Base-by-base conservation (phyloP, 1,139 yeast genomes). In the Diutina ranongensis region DNA sequence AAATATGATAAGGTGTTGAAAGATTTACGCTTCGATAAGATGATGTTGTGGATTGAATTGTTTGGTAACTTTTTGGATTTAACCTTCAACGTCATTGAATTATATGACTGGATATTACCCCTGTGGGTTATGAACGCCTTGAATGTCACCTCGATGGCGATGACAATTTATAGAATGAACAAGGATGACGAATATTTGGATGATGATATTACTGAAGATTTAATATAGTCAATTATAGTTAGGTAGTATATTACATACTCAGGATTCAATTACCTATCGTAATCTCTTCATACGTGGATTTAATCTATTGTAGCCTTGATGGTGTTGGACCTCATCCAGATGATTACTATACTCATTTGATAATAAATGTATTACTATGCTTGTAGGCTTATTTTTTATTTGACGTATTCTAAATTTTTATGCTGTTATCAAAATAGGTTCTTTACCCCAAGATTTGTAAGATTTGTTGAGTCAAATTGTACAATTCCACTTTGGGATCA, bases 401-500 rank as follows among this genome's bases (percentile, higher is more conserved):
- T n/a, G n/a, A n/a, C n/a, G n/a, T n/a, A n/a, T n/a, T n/a, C n/a
- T n/a, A n/a, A n/a, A n/a, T n/a, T n/a, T n/a, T n/a, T n/a, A n/a
- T n/a, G n/a, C n/a, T n/a, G n/a, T n/a, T n/a, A n/a, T n/a, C n/a
- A n/a, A n/a, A n/a, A n/a, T n/a, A n/a, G n/a, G n/a, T n/a, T n/a
- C 28, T 25, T 53, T 49, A 69, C 40, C 76, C 76, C 53, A 71
- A 64, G 44, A 71, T 71, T 58, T 71, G 76, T 57, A 83, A 69
- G 48, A 83, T 83, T 66, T 83, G 94, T 60, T 81, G 87, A n/a
- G 89, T 81, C 57, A 83, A 72, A 57, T 81, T 82, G 58, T 79
- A 80, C 55, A 83, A 72, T 61, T 83, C 92, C 55, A 70, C 78
- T 65, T 75, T 80, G 53, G 84, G 83, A 61, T 76, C 84, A 51